Conservation (phyloP, 179 eudicot genomes). For the Camellia oleifera region DNA sequence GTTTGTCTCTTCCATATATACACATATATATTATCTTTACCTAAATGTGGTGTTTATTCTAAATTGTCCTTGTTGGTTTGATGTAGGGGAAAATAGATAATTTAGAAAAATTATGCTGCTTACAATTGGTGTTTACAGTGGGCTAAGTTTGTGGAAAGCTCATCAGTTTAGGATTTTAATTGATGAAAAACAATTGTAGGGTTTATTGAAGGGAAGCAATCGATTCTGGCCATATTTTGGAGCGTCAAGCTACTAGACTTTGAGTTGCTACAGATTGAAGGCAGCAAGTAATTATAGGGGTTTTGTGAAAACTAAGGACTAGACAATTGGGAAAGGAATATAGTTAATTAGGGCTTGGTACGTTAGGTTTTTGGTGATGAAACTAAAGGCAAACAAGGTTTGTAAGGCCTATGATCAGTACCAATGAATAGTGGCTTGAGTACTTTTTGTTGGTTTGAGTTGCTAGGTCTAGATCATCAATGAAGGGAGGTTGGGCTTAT, state of each 20-base stretch:
- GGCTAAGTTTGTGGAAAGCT: neutral
- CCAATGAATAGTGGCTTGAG: too few species aligned
- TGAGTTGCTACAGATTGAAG: too few species aligned
- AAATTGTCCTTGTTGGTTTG: neutral
- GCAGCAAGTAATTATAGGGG: neutral
- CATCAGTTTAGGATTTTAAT: neutral
- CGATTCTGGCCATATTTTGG: neutral
- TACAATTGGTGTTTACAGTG: slow-evolving; percentile 1
- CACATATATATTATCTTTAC: neutral
- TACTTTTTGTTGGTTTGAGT: too few species aligned
- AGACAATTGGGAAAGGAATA: neutral
- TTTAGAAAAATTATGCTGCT: neutral
- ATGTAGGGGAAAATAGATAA: neutral
- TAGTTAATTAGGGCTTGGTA: neutral
- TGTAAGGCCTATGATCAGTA: too few species aligned
- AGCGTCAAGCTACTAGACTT: slow-evolving; percentile 1
- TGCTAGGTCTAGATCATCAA: too few species aligned
- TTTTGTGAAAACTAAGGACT: neutral
- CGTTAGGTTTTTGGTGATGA: neutral
- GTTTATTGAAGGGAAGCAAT: neutral
- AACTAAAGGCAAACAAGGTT: neutral
- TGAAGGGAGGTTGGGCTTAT: too few species aligned
- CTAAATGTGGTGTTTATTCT: neutral
- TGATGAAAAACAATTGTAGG: neutral
- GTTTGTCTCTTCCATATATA: too few species aligned